Conservation (phyloP, 495 filamentous ascomycete genomes). For the Chaetomium cochliodes region DNA sequence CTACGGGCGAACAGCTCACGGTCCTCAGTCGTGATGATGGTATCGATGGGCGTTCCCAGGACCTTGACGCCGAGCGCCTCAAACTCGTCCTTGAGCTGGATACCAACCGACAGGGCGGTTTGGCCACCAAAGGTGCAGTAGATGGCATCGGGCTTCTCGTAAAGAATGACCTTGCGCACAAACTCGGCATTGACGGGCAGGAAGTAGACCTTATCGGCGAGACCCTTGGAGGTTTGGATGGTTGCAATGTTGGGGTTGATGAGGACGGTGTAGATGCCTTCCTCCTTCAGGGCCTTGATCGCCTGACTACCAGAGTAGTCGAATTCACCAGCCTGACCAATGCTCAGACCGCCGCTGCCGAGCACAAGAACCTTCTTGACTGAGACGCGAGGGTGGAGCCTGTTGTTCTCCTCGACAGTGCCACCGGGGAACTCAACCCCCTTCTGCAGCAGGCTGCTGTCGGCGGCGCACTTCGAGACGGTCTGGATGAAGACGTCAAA, state of each 20-base stretch:
- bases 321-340: slow-evolving; percentile 96
- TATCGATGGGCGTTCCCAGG: slow-evolving; percentile 93
- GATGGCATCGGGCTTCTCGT: slow-evolving; percentile 91
- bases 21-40: slow-evolving; percentile 97
- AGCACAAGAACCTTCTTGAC: slow-evolving; percentile 95
- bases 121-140: slow-evolving; percentile 96
- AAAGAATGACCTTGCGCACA: slow-evolving; percentile 91
- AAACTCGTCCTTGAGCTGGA: slow-evolving; percentile 95
- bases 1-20: slow-evolving; percentile 94
- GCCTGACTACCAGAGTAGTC: slow-evolving; percentile 96
- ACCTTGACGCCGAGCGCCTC: slow-evolving; percentile 86
- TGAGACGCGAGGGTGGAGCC: slow-evolving; percentile 68
- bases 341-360: slow-evolving; percentile 89
- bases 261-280: slow-evolving; percentile 87
- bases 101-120: slow-evolving; percentile 91
- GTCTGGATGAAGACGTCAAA: slow-evolving; percentile 95
- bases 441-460: slow-evolving; percentile 59
- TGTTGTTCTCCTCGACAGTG: slow-evolving; percentile 69
- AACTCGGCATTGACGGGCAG: slow-evolving; percentile 96
- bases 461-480: slow-evolving; percentile 62
- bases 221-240: slow-evolving; percentile 95
- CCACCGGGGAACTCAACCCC: slow-evolving; percentile 87
- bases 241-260: slow-evolving; percentile 99
- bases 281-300: slow-evolving; percentile 95
- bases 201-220: slow-evolving; percentile 98